phyloP scores from a whole-genome alignment of 495 filamentous ascomycete genomes.

The Podospora conica region DNA sequence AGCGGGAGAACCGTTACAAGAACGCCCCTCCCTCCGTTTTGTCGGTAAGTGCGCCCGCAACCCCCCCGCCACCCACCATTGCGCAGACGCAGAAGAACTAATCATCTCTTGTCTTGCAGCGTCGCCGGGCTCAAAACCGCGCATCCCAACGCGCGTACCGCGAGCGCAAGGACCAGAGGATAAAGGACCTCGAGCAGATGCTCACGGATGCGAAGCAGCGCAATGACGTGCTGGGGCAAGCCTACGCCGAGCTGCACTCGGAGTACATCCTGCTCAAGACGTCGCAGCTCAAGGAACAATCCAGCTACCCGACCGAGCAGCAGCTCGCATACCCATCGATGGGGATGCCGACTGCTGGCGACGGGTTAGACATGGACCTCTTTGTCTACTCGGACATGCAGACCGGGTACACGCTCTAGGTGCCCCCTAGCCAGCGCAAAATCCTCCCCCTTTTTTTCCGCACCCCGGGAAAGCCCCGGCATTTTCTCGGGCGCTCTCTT shows the following conservation, averaged over 20 bases:
- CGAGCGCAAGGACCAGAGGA: slow-evolving; percentile 77
- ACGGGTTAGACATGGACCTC: slow-evolving; percentile 25
- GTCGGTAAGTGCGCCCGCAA: slow-evolving; percentile 31
- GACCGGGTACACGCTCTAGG: slow-evolving; percentile 20
- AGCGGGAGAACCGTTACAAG: slow-evolving; percentile 46
- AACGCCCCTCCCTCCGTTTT: slow-evolving; percentile 44
- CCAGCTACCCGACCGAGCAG: slow-evolving; percentile 16
- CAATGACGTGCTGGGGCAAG: slow-evolving; percentile 38
- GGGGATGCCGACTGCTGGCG: slow-evolving; percentile 12
- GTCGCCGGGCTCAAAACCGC: slow-evolving; percentile 53
- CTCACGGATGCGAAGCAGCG: slow-evolving; percentile 50
- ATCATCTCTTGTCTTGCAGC: slow-evolving; percentile 29
- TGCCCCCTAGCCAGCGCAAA: not conserved
- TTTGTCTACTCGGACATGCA: slow-evolving; percentile 28
- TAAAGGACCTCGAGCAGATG: slow-evolving; percentile 73
- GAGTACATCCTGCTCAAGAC: slow-evolving; percentile 37
- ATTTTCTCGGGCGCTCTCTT: not conserved
- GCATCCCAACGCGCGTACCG: slow-evolving; percentile 72
- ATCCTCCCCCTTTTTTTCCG: not conserved
- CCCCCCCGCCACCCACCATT: not conserved
- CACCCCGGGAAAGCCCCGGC: not conserved
- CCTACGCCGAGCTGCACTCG: slow-evolving; percentile 35
- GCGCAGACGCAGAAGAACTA: slow-evolving; percentile 11
- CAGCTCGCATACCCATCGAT: slow-evolving; percentile 15
- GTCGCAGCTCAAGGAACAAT: slow-evolving; percentile 21